These are phyloP conservation scores for Metschnikowia noctiluminum DNA, from an alignment of 805 yeast species.

Conservation along the genomic window DNA sequence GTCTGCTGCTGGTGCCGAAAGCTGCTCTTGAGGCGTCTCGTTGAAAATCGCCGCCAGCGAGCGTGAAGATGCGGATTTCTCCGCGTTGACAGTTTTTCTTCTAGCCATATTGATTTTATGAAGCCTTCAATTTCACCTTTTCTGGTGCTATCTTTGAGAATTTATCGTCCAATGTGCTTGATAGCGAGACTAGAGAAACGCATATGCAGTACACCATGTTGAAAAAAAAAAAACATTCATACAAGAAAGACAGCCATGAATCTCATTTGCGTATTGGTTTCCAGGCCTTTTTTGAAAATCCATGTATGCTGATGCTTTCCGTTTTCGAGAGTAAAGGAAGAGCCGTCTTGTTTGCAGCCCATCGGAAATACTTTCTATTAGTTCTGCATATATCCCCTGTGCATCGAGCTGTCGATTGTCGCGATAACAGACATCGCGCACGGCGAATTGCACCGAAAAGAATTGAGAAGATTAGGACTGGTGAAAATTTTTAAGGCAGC, in stretches of 20 bases:
- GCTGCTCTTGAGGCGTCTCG: slow-evolving; percentile 3
- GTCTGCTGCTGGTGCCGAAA: neutral
- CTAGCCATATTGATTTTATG: slow-evolving; percentile 14
- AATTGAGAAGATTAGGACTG: neutral
- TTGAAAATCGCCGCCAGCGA: slow-evolving; percentile 18
- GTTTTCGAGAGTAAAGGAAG: neutral
- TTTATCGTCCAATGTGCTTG: too few relatives aligned
- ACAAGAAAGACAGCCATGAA: neutral
- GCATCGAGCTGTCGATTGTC: neutral
- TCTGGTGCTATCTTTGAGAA: too few relatives aligned
- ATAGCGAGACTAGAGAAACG: neutral
- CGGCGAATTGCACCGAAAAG: neutral
- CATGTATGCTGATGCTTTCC: neutral
- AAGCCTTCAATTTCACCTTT: too few relatives aligned
- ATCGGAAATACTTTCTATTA: neutral
- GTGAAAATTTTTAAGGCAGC: neutral
- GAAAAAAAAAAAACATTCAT: too few relatives aligned
- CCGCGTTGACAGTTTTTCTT: slow-evolving; percentile 12
- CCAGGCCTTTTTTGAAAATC: neutral
- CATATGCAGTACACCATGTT: neutral
- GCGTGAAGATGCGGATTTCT: slow-evolving; percentile 13
- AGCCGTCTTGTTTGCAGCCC: neutral
- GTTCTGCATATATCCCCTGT: neutral
- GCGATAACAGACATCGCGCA: neutral
- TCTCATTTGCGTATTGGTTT: too few relatives aligned